Evolutionary conservation across 306 rosid species (phyloP), one percentile per base, ranked within the genome.

Genomic region (Pyrus betulifolia): DNA sequence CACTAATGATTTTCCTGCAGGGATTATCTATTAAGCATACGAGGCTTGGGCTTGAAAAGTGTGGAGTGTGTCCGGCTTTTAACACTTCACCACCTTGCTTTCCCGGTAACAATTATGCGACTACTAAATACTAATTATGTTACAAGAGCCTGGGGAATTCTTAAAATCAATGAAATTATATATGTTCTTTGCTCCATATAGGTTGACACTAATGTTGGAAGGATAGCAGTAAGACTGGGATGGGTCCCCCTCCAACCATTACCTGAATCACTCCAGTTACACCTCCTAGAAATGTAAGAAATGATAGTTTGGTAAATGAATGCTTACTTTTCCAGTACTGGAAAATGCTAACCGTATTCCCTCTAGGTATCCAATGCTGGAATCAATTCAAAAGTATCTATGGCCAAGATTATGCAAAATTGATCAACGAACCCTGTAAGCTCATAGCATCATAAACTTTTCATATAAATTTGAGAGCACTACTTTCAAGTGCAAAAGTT

Each of bases 171-270:
- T 69, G 28, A 77, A 65, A 59, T 81, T 71, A 70, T 63, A 58
- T 25, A 25, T 45, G 67, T 66, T 57, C 45, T 79, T 67, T 65
- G n/a, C 40, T 74, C n/a, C 58, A 60, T 71, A 64, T 81, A 95
- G 98, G 98, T 95, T 84, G 98, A 95, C 84, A 95, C 97, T 82
- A 95, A 95, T 81, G 97, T 95, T 58, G 98, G 97, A 89, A 90
- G 97, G 81, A 95, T 95, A 83, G 98, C 97, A 12, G 98, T 95
- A 75, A 86, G 98, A 79, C 97, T 95, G 33, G 97, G 98, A 76
- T 95, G 98, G 98, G 97, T 95, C 54, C 98, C 98, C 58, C 92
- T 95, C 80, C 96, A 86, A 78, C 97, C 98, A 28, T 89, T 95
- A 77, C 98, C 98, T 8, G 98, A 92, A 87, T 72, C 90, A 42